Percentiles rank a stretch among this genome's conserved stretches.
Evolutionary conservation across 2,329 filamentous ascomycete species (phyloP).

Genomic region (Fusarium paranaense): DNA sequence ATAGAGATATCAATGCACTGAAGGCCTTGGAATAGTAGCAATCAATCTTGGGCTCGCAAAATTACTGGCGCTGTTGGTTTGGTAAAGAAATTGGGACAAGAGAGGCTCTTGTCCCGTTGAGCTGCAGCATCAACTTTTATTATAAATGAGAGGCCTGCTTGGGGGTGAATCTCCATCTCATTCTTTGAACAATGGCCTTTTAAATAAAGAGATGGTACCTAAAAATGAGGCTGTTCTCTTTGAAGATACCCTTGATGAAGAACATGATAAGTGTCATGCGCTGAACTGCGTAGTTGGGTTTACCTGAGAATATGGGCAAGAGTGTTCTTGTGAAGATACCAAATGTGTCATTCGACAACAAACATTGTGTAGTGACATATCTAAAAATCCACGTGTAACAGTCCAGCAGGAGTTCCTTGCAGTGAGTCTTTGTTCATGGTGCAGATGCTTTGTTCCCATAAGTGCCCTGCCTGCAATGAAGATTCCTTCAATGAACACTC

Average conservation of each 20-base stretch:
- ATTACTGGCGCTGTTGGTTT: background rate
- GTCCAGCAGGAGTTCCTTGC: background rate
- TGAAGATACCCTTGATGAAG: background rate
- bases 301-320: background rate
- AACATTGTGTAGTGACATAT: background rate
- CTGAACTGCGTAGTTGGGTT: background rate
- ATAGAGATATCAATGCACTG: background rate
- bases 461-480: background rate
- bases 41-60: background rate
- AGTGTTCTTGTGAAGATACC: background rate
- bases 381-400: background rate
- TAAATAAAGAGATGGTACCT: constrained; percentile 4
- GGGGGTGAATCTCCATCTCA: background rate
- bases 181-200: constrained; percentile 14
- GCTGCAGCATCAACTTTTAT: constrained; percentile 7
- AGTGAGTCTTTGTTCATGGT: background rate
- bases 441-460: background rate
- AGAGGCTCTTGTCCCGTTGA: background rate
- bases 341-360: background rate
- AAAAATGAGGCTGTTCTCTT: background rate
- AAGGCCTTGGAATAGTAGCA: background rate
- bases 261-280: background rate
- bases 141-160: background rate
- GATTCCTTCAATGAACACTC: background rate
- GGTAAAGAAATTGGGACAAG: background rate